These are phyloP conservation scores for Phyllostachys edulis DNA, from an alignment of 176 grass and related monocot genomes.

Conservation along the genomic window DNA sequence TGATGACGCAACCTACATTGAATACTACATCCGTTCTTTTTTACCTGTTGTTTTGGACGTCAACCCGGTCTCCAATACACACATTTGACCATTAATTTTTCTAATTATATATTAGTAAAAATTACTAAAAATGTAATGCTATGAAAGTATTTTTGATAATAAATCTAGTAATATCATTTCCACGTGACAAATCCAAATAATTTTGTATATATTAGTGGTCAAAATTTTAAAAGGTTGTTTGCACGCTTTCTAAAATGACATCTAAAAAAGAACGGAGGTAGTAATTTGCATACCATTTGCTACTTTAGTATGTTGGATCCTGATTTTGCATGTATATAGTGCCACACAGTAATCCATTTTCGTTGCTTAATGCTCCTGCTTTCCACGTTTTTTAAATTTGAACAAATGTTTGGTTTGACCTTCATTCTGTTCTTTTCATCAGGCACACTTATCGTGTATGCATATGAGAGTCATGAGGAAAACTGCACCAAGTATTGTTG, in stretches of 20 bases:
- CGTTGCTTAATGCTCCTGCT: not conserved
- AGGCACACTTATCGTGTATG: not conserved
- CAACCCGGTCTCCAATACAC: too few relatives aligned
- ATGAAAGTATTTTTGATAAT: too few relatives aligned
- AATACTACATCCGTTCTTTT: not conserved
- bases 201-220: too few relatives aligned
- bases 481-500: not conserved
- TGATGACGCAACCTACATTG: not conserved
- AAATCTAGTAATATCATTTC: too few relatives aligned
- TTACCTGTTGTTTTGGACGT: too few relatives aligned
- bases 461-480: not conserved
- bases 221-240: too few relatives aligned
- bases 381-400: not conserved
- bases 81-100: too few relatives aligned
- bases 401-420: constrained; percentile 15
- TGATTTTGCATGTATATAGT: not conserved
- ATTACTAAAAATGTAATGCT: too few relatives aligned
- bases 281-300: not conserved
- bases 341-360: not conserved
- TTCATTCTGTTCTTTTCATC: constrained; percentile 7
- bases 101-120: too few relatives aligned
- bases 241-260: too few relatives aligned
- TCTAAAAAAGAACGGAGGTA: too few relatives aligned
- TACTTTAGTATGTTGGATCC: not conserved
- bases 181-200: too few relatives aligned